These are phyloP conservation scores for Pseudohalonectria lignicola DNA, from an alignment of 2,329 filamentous ascomycete species.

Conservation along the genomic window DNA sequence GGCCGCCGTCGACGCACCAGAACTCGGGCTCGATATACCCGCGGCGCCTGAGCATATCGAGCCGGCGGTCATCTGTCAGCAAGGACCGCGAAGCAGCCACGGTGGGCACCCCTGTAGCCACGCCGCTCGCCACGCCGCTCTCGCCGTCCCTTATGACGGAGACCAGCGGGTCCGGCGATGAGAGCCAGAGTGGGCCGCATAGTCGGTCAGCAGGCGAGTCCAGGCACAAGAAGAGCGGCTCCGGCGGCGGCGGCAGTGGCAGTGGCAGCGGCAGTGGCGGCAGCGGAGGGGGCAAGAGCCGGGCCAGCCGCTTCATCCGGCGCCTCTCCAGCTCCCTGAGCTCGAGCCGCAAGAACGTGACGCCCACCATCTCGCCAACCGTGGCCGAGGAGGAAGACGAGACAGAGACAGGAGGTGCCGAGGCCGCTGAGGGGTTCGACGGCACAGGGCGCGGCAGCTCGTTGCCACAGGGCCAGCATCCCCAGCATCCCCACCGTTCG, in stretches of 20 bases:
- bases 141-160: conserved; percentile 33
- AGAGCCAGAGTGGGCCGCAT: conserved; percentile 28
- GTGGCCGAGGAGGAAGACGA: conserved; percentile 36
- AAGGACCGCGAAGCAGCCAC: conserved; percentile 23
- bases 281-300: too few species aligned
- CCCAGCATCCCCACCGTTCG: too few species aligned
- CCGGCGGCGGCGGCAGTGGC: conserved; percentile 5
- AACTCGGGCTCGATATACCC: conserved; percentile 32
- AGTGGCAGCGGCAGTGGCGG: too few species aligned
- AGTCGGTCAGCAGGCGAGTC: conserved; percentile 2
- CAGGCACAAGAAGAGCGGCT: conserved; percentile 18
- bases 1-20: conserved; percentile 35
- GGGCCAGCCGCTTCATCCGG: conserved; percentile 47
- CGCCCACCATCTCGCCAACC: conserved; percentile 36
- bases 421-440: too few species aligned
- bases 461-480: conserved; percentile 8
- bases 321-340: conserved; percentile 44
- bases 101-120: too few species aligned
- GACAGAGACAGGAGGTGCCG: too few species aligned
- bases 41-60: conserved; percentile 56
- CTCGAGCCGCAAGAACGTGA: conserved; percentile 31
- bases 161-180: conserved; percentile 33
- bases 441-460: too few species aligned
- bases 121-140: too few species aligned
- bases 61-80: conserved; percentile 39